Percentiles rank a stretch among this genome's conserved stretches.
phyloP scores from a whole-genome alignment of 768 basidiomycete species.

The Pulveroboletus sp. region DNA sequence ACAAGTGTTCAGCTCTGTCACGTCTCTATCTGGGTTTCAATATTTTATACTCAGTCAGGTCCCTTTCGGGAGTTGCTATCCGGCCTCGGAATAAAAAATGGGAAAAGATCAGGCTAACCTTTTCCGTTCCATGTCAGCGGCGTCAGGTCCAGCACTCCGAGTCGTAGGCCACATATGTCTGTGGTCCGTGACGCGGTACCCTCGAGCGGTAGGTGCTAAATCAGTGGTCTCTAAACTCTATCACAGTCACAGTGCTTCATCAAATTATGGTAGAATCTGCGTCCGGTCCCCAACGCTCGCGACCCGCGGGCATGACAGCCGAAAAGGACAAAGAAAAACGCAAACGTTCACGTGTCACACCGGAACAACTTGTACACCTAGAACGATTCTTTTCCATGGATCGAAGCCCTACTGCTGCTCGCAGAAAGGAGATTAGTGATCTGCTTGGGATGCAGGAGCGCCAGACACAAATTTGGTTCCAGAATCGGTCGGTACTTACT shows the following conservation, averaged over 20 bases:
- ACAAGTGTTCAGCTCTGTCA: no score
- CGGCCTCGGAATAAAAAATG: constrained; percentile 26
- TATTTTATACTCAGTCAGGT: constrained; percentile 17
- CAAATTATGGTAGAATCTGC: constrained; percentile 30
- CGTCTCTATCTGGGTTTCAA: constrained; percentile 6
- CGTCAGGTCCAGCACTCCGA: constrained; percentile 18
- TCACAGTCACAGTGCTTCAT: constrained; percentile 20
- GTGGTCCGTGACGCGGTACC: constrained; percentile 21
- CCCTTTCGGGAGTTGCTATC: constrained; percentile 32
- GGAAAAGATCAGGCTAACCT: constrained; percentile 14
- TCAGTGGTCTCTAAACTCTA: constrained; percentile 21
- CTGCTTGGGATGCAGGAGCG: constrained; percentile 80
- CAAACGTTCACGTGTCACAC: constrained; percentile 76
- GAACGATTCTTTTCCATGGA: constrained; percentile 69
- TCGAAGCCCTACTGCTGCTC: constrained; percentile 67
- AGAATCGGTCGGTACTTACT: constrained; percentile 54
- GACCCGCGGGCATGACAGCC: constrained; percentile 22
- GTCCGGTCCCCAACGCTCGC: constrained; percentile 36
- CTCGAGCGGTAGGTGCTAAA: constrained; percentile 17
- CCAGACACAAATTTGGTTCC: constrained; percentile 90
- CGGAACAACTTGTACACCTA: constrained; percentile 74
- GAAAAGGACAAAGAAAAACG: constrained; percentile 53
- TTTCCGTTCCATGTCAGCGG: constrained; percentile 32
- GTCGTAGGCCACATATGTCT: constrained; percentile 27
- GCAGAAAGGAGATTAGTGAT: constrained; percentile 71